Evolutionary conservation across 805 yeast genomes (phyloP), one percentile per base, ranked within the genome.

Genomic region (Yarrowia hollandica): DNA sequence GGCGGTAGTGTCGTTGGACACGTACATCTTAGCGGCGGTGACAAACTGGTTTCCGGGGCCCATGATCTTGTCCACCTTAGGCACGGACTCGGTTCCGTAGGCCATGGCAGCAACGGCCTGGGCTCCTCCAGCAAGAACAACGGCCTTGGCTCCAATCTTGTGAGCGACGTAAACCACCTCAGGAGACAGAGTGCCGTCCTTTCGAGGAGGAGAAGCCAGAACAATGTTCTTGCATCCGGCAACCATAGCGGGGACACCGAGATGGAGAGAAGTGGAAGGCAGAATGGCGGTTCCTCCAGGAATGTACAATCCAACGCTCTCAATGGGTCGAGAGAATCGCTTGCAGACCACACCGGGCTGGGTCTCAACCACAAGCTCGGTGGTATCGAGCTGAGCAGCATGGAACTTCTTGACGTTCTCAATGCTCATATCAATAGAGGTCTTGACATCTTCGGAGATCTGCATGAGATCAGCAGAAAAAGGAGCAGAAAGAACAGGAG

Each of bases 1-100:
- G 7, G 99, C 98, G 63, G 85, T 86, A 1, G 97, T 88, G 70
- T 94, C 99, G 69, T 94, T 95, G 67, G 92, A 94, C 55, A 95
- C 94, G 70, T 86, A 77, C 99, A 94, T 94, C 79, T 94, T 94
- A 39, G 99, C 99, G 39, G 99, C 98, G 16, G 99, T 94, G 57
- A 94, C 99, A 71, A 94, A 94, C 76, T 94, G 99, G 76, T 94
- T 94, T 62, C 99, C 99, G 21, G 99, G 99, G 48, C 99, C 99
- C 72, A 94, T 79, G 63, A 94, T 91, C 79, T 94, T 94, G 74
- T 94, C 97, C 69, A 92, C 92, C 74, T 94, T 94, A 56, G 96
- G 87, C 54, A 94, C 85, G 33, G 88, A 76, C 66, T 89, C 90
- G 12, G 99, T 94, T 70, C 99, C 99, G 71, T 94, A 94, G 1